These are phyloP conservation scores for Fagopyrum tataricum DNA, from an alignment of 148 eudicot species.

Conservation along the genomic window DNA sequence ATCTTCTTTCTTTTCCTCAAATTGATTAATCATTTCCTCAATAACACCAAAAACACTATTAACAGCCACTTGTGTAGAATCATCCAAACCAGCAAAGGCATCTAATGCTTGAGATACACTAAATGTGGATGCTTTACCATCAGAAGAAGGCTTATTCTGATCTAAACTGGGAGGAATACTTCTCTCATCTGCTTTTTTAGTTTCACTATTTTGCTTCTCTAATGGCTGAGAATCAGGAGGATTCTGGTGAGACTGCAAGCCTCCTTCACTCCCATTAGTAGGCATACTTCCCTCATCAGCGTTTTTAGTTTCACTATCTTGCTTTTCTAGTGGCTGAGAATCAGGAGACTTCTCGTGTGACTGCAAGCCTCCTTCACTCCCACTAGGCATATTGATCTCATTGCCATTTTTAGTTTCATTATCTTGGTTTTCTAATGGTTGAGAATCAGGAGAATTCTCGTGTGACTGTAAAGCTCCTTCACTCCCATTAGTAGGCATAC, in stretches of 20 bases:
- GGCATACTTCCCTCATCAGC: too few relatives aligned
- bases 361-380: conserved; percentile 8
- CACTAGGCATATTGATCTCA: neutral
- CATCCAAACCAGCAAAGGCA: conserved; percentile 78
- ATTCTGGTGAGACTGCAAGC: conserved; percentile 16
- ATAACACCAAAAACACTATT: conserved; percentile 81
- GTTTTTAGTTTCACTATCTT: too few relatives aligned
- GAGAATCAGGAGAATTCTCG: too few relatives aligned
- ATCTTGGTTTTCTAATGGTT: too few relatives aligned
- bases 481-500: conserved; percentile 17
- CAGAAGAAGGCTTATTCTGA: conserved; percentile 28
- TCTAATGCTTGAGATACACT: conserved; percentile 72
- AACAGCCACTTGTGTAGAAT: conserved; percentile 94
- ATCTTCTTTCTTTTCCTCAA: conserved; percentile 49
- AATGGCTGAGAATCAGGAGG: conserved; percentile 31
- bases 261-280: conserved; percentile 23
- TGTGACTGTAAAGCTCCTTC: too few relatives aligned
- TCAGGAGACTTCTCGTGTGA: too few relatives aligned
- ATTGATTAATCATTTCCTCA: conserved; percentile 75
- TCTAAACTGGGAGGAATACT: conserved; percentile 23
- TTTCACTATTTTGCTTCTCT: conserved; percentile 32
- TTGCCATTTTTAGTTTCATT: too few relatives aligned
- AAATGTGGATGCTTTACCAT: conserved; percentile 35
- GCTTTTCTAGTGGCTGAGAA: too few relatives aligned
- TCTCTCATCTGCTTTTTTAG: conserved; percentile 38